phyloP scores from a whole-genome alignment of 257 asterid species.

The Osmanthus fragrans region DNA sequence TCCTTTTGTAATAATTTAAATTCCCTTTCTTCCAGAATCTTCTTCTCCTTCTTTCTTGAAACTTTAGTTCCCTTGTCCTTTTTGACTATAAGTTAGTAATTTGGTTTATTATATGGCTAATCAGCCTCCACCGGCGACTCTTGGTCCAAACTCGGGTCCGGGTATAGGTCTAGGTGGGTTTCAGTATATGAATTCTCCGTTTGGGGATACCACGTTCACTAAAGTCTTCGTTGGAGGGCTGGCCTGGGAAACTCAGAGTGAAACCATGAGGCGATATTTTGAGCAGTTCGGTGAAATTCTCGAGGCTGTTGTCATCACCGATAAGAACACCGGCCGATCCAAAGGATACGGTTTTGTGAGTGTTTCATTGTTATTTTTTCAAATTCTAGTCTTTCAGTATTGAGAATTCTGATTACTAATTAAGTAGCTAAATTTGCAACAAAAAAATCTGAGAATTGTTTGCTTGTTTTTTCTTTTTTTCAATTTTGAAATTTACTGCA shows the following conservation, averaged over 20 bases:
- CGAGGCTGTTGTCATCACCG: slow-evolving; percentile 97
- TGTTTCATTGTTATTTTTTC: slow-evolving; percentile 29
- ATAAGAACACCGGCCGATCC: slow-evolving; percentile 97
- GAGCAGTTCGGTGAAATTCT: slow-evolving; percentile 97
- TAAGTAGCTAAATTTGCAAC: slow-evolving; percentile 10
- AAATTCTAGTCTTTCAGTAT: slow-evolving; percentile 13
- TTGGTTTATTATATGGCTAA: slow-evolving; percentile 59
- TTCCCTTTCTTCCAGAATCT: slow-evolving; percentile 28
- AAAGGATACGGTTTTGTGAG: slow-evolving; percentile 99
- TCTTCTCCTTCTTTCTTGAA: slow-evolving; percentile 13
- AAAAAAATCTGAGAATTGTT: background rate
- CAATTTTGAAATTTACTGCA: background rate
- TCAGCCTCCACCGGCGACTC: slow-evolving; percentile 48
- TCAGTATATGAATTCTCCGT: slow-evolving; percentile 78
- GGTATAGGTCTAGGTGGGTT: slow-evolving; percentile 59
- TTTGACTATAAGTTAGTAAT: slow-evolving; percentile 1
- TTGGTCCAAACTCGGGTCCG: slow-evolving; percentile 44
- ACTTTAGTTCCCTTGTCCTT: slow-evolving; percentile 15
- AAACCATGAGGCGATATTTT: slow-evolving; percentile 79
- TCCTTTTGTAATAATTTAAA: slow-evolving; percentile 17
- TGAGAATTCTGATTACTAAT: slow-evolving; percentile 22
- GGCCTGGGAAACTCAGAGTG: slow-evolving; percentile 98
- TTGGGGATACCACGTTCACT: slow-evolving; percentile 90
- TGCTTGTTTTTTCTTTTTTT: too few species aligned
- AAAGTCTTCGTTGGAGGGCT: slow-evolving; percentile 98